These are phyloP conservation scores for Malassezia obtusa DNA, from an alignment of 1,284 basidiomycete genomes.

Conservation along the genomic window DNA sequence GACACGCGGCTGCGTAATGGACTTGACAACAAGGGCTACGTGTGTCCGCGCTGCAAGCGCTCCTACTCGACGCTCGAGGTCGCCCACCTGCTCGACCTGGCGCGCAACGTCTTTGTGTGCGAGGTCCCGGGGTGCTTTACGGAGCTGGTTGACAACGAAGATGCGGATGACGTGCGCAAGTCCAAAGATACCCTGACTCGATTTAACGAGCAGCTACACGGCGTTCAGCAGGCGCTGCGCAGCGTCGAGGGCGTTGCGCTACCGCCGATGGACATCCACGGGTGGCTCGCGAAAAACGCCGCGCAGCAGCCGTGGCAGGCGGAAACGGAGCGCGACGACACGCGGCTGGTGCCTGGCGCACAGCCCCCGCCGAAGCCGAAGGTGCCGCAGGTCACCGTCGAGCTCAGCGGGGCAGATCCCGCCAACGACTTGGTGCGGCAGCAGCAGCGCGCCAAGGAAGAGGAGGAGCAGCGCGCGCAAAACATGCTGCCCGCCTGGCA, in stretches of 20 bases:
- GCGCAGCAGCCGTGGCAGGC: conserved; percentile 30
- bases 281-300: conserved; percentile 36
- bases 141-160: conserved; percentile 84
- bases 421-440: conserved; percentile 50
- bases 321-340: conserved; percentile 8
- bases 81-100: conserved; percentile 66
- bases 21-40: conserved; percentile 86
- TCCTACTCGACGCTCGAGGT: conserved; percentile 78
- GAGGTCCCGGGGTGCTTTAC: conserved; percentile 50
- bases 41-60: conserved; percentile 79
- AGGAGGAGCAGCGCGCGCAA: conserved; percentile 56
- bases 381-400: conserved; percentile 29
- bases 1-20: conserved; percentile 52
- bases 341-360: conserved; percentile 2
- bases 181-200: conserved; percentile 89
- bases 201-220: conserved; percentile 82
- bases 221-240: conserved; percentile 74
- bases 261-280: conserved; percentile 61
- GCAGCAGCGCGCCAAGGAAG: conserved; percentile 33
- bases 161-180: conserved; percentile 68
- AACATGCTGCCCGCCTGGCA: conserved; percentile 89
- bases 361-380: conserved; percentile 16
- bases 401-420: conserved; percentile 36
- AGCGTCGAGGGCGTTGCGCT: conserved; percentile 70
- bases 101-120: conserved; percentile 39